Base-by-base conservation (phyloP, 805 yeast genomes). In the Zygoascus biomembranicola region DNA sequence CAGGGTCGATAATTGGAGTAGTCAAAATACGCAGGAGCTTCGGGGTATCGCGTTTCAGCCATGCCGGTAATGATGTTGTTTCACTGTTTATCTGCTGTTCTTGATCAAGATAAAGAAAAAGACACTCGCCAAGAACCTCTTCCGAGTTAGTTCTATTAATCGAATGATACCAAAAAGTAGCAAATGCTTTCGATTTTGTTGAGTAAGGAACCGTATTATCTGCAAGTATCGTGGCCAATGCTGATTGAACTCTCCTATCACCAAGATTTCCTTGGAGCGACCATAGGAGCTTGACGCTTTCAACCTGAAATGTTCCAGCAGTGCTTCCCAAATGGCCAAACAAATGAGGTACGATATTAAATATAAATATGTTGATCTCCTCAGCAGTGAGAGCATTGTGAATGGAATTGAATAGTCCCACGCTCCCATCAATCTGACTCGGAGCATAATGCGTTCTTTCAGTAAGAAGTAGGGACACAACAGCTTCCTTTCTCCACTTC, bases 121-220 rank as follows among this genome's bases (percentile, higher is more conserved):
- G 65, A 0, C 96, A 94, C 57, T 84, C 74, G 6, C 76, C 69
- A 11, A 89, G 66, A 8, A 85, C 68, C 1, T 66, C 57, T 50
- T 76, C 82, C 56, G 59, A 57, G 59, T 69, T 67, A 2, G 65
- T 57, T 2, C 69, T 61, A 39, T 81, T 87, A 45, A 75, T 77
- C 0, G 92, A 77, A 60, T 87, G 92, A 2, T 75, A 74, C 97
- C 97, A 92, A 5, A 90, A 64, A 8, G 80, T 75, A 50, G 80
- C 75, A 57, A 88, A 77, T 0, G 86, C 84, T 16, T 72, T 66
- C 0, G 84, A 66, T 55, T 81, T 73, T 16, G 73, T 68, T 5
- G 68, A 63, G 19, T 75, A 68, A 37, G 68, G 56, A 6, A 53
- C 49, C 3, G 59, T 62, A 6, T 60, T 63, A 1, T 73, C 65